Evolutionary conservation across 2,329 filamentous ascomycete species (phyloP), one percentile per base, ranked within the genome.

Genomic region (Neofusicoccum cordaticola): DNA sequence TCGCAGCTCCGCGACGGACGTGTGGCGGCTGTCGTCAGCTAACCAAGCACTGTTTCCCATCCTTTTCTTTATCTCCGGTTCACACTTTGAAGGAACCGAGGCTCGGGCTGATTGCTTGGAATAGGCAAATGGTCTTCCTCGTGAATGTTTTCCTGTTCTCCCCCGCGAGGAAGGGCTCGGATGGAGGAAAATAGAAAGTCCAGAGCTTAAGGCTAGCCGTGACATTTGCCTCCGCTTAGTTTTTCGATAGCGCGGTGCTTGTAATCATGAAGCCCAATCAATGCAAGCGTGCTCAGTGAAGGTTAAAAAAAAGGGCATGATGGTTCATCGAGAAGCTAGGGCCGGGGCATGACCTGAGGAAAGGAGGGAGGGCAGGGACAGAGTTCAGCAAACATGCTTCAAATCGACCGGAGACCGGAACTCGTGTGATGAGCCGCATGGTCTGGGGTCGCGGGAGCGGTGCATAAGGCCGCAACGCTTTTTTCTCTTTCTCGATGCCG

Each of bases 371-470:
- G 27, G 34, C 12, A 11, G 8, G 31, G 35, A 19, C 50, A 39
- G 4, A 13, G 22, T 42, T 58, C 5, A 31, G 27, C 22, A 42
- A 45, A 58, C 39, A 57, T 58, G 41, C 53, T 58, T 45, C 37
- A 41, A 42, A 13, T 56, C 37, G 35, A 41, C 35, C 51, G 51
- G 51, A 42, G 35, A 56, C 37, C 35, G 35, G 51, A 41, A 39
- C 51, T 37, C 37, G 41, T 44, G 41, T 42, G 39, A 56, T 56
- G 61, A 63, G 61, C 61, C 48, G 61, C 61, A 63, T 34, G 61
- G 61, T 45, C 50, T 56, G 48, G 61, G 37, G 60, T 51, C 35
- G 60, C 60, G 60, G 60, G 45, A 50, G 22, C 35, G 19, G 5
- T 56, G 39, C 48, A 53, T 45, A 39, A 44, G 48, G 48, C 17